Base-by-base conservation (phyloP, 2,329 filamentous ascomycete species). In the Elsinoe necatrix region DNA sequence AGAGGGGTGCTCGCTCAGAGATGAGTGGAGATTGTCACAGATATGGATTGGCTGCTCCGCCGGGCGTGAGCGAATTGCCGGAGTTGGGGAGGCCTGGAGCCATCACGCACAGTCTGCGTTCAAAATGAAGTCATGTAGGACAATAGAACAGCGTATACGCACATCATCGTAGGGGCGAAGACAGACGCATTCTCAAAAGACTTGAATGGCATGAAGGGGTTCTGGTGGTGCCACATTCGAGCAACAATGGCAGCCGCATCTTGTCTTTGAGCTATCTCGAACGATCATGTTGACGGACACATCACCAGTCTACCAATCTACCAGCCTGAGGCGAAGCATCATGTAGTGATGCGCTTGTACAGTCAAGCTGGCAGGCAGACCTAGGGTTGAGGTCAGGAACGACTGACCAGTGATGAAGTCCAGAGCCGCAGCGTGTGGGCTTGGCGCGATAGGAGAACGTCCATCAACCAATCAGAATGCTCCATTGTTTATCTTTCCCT, bases 391-490 rank as follows among this genome's bases (percentile, higher is more conserved):
- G 23, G 42, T 47, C 42, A 20, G 42, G 23, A 14, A 6, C 37
- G 37, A n/a, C n/a, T 41, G n/a, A n/a, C 37, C 8, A n/a, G 20
- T 20, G 18, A 45, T 16, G 18, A 25, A 45, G 25, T 23, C 20
- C 42, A 23, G 39, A 20, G 39, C 27, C 25, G 43, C 43, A 48
- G 14, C 14, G 25, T 34, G 9, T 14, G 12, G 25, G 16, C 48
- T 52, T 37, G 48, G 48, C 48, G n/a, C 11, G 31, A 52, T 52
- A 52, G 48, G 12, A 9, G n/a, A 23, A 12, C 48, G 25, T 18
- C 20, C 29, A 37, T 25, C 29, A 11, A 23, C 48, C 48, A 52
- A 52, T 52, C 48, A 52, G 48, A 52, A 39, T 39, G 48, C 48
- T 39, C 29, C 11, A 39, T 52, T 52, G 34, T 23, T 52, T 52